Evolutionary conservation across 2,329 filamentous ascomycete species (phyloP).

Genomic region (Pestalotiopsis sp.): DNA sequence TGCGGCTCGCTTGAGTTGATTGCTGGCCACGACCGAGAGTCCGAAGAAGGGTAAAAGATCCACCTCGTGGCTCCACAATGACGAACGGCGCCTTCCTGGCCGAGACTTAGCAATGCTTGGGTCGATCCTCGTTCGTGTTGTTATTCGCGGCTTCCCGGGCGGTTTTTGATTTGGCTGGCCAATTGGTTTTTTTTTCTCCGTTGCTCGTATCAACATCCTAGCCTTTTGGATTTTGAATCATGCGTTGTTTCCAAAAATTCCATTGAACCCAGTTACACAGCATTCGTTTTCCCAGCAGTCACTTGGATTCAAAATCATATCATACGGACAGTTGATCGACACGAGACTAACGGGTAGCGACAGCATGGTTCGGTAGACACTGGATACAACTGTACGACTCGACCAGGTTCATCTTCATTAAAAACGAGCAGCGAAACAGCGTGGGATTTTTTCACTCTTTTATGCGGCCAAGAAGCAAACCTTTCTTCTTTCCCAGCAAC

Average conservation of each 20-base stretch:
- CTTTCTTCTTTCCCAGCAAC: background rate
- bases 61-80: background rate
- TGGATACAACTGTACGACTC: background rate
- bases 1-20: background rate
- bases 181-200: background rate
- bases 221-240: background rate
- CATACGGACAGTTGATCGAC: background rate
- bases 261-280: background rate
- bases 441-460: background rate
- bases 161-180: background rate
- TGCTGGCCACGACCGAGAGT: background rate
- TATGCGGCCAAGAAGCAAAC: background rate
- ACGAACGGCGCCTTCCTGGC: constrained; percentile 1
- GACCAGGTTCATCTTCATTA: background rate
- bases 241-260: background rate
- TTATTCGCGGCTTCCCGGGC: background rate
- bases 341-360: background rate
- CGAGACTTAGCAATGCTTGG: background rate
- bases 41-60: background rate
- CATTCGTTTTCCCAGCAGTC: background rate
- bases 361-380: background rate
- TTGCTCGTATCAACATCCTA: background rate
- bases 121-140: background rate
- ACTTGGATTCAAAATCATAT: background rate
- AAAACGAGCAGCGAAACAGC: background rate